Evolutionary conservation across 352 stramenopile genomes (phyloP), one percentile per base, ranked within the genome.

Genomic region (Aphanomyces astaci): DNA sequence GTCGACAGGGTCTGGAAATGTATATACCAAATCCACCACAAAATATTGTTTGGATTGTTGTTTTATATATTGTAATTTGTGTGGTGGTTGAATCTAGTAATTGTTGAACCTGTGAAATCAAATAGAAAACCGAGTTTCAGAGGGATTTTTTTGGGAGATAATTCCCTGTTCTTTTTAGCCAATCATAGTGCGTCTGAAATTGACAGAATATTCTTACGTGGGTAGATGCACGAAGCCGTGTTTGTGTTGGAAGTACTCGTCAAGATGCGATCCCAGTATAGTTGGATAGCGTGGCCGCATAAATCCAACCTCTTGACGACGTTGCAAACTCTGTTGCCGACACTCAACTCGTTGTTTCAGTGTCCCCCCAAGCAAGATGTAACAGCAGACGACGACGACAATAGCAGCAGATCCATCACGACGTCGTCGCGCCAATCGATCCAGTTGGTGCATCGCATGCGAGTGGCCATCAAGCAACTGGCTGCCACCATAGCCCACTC

Each of bases 201-300:
- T n/a, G n/a, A n/a, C n/a, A n/a, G n/a, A n/a, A n/a, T n/a, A n/a
- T n/a, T n/a, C n/a, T n/a, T n/a, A n/a, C n/a, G n/a, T n/a, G 5
- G 40, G 22, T 59, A 68, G 62, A 40, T 68, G 7, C n/a, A 22
- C 5, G 62, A 56, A 9, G 62, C 62, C 25, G 39, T 68, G 30
- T 68, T 48, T 45, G 62, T 51, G 33, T 4, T 62, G 22, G 62
- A 68, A 17, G 28, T 32, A 24, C 39, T 68, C 17, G 62, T 36
- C 5, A 51, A 51, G 17, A 15, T 68, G 7, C 22, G 59, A 39
- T 36, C 10, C 30, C 27, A 63, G 17, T 10, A n/a, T n/a, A 32
- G 39, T 11, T 59, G 11, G 13, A n/a, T 52, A 9, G 17, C 62
- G 51, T 60, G 48, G 59, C 25, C 31, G 17, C 17, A 32, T 11